Evolutionary conservation across 1,139 yeast genomes (phyloP), one percentile per base, ranked within the genome.

Genomic region (Tardiomyces depauwii): DNA sequence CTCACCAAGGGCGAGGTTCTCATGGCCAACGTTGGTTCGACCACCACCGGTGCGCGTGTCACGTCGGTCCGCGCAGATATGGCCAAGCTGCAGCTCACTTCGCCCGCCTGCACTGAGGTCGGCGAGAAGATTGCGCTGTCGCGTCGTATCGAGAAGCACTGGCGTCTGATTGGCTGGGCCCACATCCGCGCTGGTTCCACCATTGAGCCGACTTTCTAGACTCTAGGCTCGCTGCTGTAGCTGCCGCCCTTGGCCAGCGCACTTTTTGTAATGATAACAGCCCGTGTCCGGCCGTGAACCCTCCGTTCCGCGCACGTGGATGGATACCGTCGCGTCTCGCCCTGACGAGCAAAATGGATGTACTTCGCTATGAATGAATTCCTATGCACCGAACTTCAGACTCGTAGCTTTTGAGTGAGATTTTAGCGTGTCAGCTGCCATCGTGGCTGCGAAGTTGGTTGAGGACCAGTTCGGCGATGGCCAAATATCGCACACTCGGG

Each of bases 131-230:
- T 93, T 68, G 99, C 99, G 45, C 75, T 93, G 63, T 88, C 96
- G 42, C 85, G 99, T 77, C 89, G 98, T 79, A 93, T 93, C 60
- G 99, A 91, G 65, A 91, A 89, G 78, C 99, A 93, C 70, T 93
- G 97, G 96, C 93, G 99, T 77, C 78, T 93, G 68, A 93, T 93
- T 72, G 99, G 99, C 60, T 93, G 99, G 99, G 99, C 98, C 57
- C 87, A 96, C 47, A 91, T 93, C 65, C 86, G 87, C 72, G 88
- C 87, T 71, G 98, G 98, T 70, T 81, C 40, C 39, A 44, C 42
- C n/a, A 41, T 55, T 13, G 42, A 42, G 10, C 32, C 32, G 12
- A 33, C 25, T 21, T 21, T 21, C 25, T 21, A 21, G 25, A 21
- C 7, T 21, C 25, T n/a, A n/a, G n/a, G n/a, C n/a, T n/a, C n/a